Conservation (phyloP, 2,329 filamentous ascomycete species). For the Diaporthe australafricana region DNA sequence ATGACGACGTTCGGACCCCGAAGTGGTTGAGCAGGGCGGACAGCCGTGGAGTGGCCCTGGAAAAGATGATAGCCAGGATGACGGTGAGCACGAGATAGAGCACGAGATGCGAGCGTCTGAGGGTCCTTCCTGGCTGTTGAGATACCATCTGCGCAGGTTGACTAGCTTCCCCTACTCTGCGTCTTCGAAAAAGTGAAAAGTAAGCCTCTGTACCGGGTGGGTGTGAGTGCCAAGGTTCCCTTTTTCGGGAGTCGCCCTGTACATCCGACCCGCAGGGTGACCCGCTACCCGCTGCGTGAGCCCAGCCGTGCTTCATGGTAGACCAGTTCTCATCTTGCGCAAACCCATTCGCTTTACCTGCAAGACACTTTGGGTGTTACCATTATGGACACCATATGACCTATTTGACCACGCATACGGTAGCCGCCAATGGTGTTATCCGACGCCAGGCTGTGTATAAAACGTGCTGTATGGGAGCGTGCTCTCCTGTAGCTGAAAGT, state of each 20-base stretch:
- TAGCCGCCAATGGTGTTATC: neutral
- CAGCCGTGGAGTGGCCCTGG: slow-evolving; percentile 39
- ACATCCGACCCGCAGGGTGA: slow-evolving; percentile 23
- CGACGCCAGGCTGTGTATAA: neutral
- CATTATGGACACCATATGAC: neutral
- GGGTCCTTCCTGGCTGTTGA: slow-evolving; percentile 22
- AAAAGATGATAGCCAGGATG: slow-evolving; percentile 40
- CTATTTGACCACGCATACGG: neutral
- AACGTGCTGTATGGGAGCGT: neutral
- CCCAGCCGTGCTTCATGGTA: neutral
- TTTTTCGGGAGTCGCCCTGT: slow-evolving; percentile 30
- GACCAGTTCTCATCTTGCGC: too few relatives aligned
- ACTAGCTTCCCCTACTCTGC: neutral
- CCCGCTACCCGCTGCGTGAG: neutral
- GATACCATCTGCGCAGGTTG: slow-evolving; percentile 18
- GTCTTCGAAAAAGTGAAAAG: neutral
- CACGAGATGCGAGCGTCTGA: slow-evolving; percentile 30
- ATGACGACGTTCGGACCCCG: slow-evolving; percentile 38
- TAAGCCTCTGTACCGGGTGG: neutral
- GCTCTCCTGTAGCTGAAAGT: neutral
- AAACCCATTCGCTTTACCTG: too few relatives aligned
- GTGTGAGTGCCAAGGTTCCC: neutral
- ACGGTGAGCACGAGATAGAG: slow-evolving; percentile 37
- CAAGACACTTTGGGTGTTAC: too few relatives aligned
- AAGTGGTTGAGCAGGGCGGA: slow-evolving; percentile 37